Evolutionary conservation across 169 alveolate species (phyloP), one percentile per base, ranked within the genome.

Genomic region (Plasmodium inui): DNA sequence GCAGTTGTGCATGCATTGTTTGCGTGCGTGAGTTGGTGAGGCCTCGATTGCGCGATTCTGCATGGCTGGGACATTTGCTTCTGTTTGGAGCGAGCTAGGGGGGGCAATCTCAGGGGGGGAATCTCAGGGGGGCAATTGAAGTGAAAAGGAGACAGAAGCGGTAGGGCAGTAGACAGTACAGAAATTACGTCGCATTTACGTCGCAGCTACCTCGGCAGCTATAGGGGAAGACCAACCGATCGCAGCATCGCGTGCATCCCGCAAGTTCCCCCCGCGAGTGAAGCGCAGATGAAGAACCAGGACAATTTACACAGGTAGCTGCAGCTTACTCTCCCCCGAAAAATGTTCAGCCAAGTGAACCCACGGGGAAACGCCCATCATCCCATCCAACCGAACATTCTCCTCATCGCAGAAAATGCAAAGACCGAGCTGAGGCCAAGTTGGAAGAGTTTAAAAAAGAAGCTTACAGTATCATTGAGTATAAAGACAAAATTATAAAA

Each of bases 401-500:
- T 74, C 34, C 6, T 74, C 22, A 50, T 50, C 61, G 32, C 34
- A 88, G 94, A 67, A 88, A 79, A 88, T 19, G 70, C 53, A 67
- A 19, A 37, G 46, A 88, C 19, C 55, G 46, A 28, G 41, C 80
- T 50, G 89, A 88, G 41, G 26, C 82, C 55, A 78, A 88, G 28
- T 80, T 88, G 53, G 94, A 88, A 79, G 71, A 88, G 39, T 88
- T 88, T 70, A 88, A 79, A 88, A 88, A 61, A 50, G 74, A 46
- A 22, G 94, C 94, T 26, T 79, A 55, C 46, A 86, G 81, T 78
- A 61, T 88, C 44, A 88, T 88, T 78, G 94, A 88, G 22, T 61
- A 88, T 79, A 88, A 88, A 44, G 94, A 88, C 22, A 88, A 88
- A 70, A 88, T 88, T 8, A 88, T 88, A 19, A 55, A 80, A 79